Evolutionary conservation across 2,329 filamentous ascomycete species (phyloP).

Genomic region (Aureobasidium sp.): DNA sequence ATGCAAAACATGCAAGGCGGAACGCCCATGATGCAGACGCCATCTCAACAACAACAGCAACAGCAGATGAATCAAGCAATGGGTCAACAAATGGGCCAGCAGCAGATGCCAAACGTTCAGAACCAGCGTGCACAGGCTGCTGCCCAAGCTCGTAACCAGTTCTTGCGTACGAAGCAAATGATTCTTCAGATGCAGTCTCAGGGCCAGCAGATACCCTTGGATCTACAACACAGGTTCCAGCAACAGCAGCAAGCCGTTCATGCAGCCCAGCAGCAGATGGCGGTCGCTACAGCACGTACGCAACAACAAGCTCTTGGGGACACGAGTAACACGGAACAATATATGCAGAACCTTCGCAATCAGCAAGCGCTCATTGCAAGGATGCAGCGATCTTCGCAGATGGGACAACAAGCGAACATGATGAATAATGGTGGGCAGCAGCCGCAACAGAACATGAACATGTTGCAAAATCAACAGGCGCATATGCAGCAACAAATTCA

Average conservation of each 20-base stretch:
- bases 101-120: constrained; percentile 16
- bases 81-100: constrained; percentile 23
- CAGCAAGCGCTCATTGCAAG: constrained; percentile 26
- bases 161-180: constrained; percentile 11
- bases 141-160: background rate
- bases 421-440: constrained; percentile 17
- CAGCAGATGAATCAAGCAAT: constrained; percentile 22
- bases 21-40: constrained; percentile 14
- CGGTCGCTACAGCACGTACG: constrained; percentile 13
- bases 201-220: constrained; percentile 20
- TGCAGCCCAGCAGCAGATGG: constrained; percentile 17
- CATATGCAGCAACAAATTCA: constrained; percentile 19
- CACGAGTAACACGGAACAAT: constrained; percentile 30
- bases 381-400: constrained; percentile 17
- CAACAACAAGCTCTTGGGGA: constrained; percentile 17
- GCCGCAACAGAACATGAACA: constrained; percentile 18
- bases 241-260: constrained; percentile 26
- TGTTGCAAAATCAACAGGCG: constrained; percentile 21
- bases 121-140: constrained; percentile 4
- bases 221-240: constrained; percentile 23
- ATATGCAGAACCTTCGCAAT: constrained; percentile 28
- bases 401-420: constrained; percentile 20
- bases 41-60: constrained; percentile 23
- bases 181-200: constrained; percentile 15
- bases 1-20: constrained; percentile 17